Conservation (phyloP, 371 early-diverging fungal species). For the Fennellomyces sp. region DNA sequence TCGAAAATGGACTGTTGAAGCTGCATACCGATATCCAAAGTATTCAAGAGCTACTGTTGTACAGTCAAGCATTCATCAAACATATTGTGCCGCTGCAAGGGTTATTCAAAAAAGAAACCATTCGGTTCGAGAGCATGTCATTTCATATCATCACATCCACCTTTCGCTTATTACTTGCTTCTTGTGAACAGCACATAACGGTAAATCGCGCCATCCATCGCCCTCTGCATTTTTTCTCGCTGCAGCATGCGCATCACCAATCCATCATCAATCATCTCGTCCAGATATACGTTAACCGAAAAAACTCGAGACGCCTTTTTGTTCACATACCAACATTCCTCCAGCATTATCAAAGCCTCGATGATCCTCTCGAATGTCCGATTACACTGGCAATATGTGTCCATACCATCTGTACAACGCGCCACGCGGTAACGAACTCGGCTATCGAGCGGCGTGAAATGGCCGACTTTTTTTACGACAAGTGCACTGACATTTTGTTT, state of each 20-base stretch:
- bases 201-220: too few species aligned
- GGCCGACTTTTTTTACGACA: conserved; percentile 20
- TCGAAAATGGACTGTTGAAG: conserved; percentile 11
- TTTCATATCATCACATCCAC: neutral
- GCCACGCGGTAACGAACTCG: conserved; percentile 2
- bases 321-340: conserved; percentile 9
- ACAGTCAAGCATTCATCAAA: conserved; percentile 7
- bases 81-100: conserved; percentile 11
- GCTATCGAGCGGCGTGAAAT: conserved; percentile 9
- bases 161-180: neutral
- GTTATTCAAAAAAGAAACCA: conserved; percentile 2
- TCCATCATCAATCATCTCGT: conserved; percentile 3
- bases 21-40: conserved; percentile 11
- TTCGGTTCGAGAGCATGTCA: neutral
- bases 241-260: neutral
- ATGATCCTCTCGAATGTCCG: conserved; percentile 12
- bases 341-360: neutral
- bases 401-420: neutral
- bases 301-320: conserved; percentile 6
- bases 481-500: conserved; percentile 2
- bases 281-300: neutral
- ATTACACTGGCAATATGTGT: conserved; percentile 18
- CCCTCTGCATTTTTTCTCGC: too few species aligned
- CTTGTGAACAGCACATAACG: neutral
- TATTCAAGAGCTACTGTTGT: conserved; percentile 8